phyloP scores from a whole-genome alignment of 2,329 filamentous ascomycete species.

The Incumbomyces lentus region DNA sequence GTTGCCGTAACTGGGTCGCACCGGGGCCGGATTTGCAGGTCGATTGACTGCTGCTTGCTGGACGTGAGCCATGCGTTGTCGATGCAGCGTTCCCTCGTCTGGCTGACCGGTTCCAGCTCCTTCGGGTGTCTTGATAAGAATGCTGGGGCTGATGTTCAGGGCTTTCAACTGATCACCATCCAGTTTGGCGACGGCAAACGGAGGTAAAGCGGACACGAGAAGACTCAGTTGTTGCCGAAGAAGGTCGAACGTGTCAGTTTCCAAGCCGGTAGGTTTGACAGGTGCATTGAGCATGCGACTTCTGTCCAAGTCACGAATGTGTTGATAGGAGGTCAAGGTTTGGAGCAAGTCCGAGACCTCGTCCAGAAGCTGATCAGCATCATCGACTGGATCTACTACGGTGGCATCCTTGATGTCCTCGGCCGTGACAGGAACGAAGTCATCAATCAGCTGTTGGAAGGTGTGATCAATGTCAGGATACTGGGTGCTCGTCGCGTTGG shows the following conservation, averaged over 20 bases:
- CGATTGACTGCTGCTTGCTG: slow-evolving; percentile 25
- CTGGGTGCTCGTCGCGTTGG: slow-evolving; percentile 19
- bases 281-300: slow-evolving; percentile 23
- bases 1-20: slow-evolving; percentile 17
- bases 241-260: slow-evolving; percentile 55
- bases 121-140: slow-evolving; percentile 62
- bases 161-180: slow-evolving; percentile 78
- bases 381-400: slow-evolving; percentile 30
- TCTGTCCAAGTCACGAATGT: slow-evolving; percentile 43
- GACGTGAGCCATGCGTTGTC: slow-evolving; percentile 29
- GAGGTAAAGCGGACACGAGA: slow-evolving; percentile 65
- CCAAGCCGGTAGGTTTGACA: slow-evolving; percentile 45
- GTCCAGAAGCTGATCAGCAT: slow-evolving; percentile 41
- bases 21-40: slow-evolving; percentile 9
- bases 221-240: slow-evolving; percentile 65
- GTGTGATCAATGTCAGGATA: slow-evolving; percentile 26
- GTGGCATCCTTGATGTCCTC: slow-evolving; percentile 18
- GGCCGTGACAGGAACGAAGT: slow-evolving; percentile 29
- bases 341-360: slow-evolving; percentile 52
- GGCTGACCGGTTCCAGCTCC: slow-evolving; percentile 75
- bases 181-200: slow-evolving; percentile 75
- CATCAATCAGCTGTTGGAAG: slow-evolving; percentile 33
- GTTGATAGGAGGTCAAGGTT: slow-evolving; percentile 52
- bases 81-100: slow-evolving; percentile 55
- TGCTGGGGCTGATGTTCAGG: slow-evolving; percentile 67